phyloP scores from a whole-genome alignment of 1,139 yeast genomes.

The Citeromyces siamensis region DNA sequence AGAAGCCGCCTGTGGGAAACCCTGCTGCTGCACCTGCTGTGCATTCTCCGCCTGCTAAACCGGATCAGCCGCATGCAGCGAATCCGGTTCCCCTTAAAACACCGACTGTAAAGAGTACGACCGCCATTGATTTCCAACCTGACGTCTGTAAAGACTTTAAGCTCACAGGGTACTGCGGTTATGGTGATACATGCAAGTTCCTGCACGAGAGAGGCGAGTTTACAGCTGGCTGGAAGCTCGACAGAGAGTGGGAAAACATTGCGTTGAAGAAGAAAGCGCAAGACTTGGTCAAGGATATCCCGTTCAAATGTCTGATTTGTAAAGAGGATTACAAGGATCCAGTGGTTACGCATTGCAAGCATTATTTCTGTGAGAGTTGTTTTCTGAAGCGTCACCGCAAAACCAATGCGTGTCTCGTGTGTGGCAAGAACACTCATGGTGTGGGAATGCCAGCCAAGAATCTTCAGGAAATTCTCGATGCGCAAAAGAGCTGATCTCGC shows the following conservation, averaged over 20 bases:
- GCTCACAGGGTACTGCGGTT: constrained; percentile 93
- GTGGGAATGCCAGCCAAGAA: constrained; percentile 25
- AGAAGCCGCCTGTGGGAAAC: too few relatives aligned
- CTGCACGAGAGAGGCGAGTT: constrained; percentile 84
- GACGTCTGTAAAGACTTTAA: constrained; percentile 91
- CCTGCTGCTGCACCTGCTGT: too few relatives aligned
- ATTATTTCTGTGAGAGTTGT: constrained; percentile 55
- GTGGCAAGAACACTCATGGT: constrained; percentile 48
- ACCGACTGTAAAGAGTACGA: constrained; percentile 41
- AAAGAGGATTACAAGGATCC: constrained; percentile 43
- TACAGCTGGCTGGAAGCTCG: constrained; percentile 51
- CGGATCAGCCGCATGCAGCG: too few relatives aligned
- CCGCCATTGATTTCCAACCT: constrained; percentile 82
- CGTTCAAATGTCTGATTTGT: constrained; percentile 59
- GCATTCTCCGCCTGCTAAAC: too few relatives aligned
- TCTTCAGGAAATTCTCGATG: constrained; percentile 12
- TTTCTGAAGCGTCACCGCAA: constrained; percentile 37
- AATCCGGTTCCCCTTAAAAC: constrained; percentile 3
- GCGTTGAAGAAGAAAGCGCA: constrained; percentile 10
- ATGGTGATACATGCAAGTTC: constrained; percentile 97
- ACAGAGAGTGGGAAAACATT: constrained; percentile 54
- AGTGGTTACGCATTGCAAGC: constrained; percentile 52
- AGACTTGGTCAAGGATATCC: constrained; percentile 23
- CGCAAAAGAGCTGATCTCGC: background rate
- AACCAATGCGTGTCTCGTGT: constrained; percentile 39